Percentiles rank a stretch among this genome's conserved stretches.
These are phyloP conservation scores for Bacterosira constricta DNA, from an alignment of 108 stramenopile genomes.

Conservation along the genomic window DNA sequence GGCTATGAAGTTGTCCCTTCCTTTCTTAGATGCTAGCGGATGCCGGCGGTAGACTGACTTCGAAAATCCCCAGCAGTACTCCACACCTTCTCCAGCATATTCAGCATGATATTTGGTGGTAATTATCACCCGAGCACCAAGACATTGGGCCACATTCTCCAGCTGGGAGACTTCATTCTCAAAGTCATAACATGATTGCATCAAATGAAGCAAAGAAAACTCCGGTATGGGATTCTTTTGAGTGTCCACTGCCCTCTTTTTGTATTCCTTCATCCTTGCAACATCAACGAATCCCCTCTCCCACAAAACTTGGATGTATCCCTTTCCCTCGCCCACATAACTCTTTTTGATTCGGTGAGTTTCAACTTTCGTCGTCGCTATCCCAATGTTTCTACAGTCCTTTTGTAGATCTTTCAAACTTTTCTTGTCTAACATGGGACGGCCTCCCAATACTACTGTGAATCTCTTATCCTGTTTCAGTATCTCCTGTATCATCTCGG, in stretches of 20 bases:
- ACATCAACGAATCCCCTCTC: conserved; percentile 37
- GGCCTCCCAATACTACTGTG: too few relatives aligned
- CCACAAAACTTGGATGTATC: conserved; percentile 21
- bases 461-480: too few relatives aligned
- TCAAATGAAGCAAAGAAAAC: background rate
- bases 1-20: conserved; percentile 11
- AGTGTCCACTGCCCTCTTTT: background rate
- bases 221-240: background rate
- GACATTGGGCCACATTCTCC: background rate
- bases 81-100: conserved; percentile 44
- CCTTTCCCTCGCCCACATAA: conserved; percentile 25
- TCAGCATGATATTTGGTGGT: conserved; percentile 44
- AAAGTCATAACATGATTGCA: conserved; percentile 1
- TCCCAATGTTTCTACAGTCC: too few relatives aligned
- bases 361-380: background rate
- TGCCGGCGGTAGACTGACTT: conserved; percentile 26
- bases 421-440: too few relatives aligned
- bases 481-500: too few relatives aligned
- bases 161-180: background rate
- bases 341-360: conserved; percentile 1
- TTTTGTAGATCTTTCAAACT: too few relatives aligned
- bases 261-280: background rate
- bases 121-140: background rate
- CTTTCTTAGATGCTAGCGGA: conserved; percentile 23
- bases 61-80: conserved; percentile 33